Evolutionary conservation across 306 rosid genomes (phyloP).

Genomic region (Senna siamea): DNA sequence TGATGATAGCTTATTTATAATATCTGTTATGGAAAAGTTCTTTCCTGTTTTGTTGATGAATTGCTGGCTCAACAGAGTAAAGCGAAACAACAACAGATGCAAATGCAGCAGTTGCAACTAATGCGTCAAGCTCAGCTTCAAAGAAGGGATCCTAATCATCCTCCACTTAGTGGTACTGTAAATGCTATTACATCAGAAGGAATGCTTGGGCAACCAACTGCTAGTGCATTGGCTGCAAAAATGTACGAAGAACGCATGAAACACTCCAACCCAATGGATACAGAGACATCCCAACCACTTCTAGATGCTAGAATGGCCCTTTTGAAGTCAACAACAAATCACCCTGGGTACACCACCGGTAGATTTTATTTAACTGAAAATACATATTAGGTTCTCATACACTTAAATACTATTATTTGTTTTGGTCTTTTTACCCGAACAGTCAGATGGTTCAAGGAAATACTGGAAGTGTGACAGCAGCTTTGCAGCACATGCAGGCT

Average conservation of each 20-base stretch:
- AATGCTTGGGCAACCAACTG: slow-evolving; percentile 81
- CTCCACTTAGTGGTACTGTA: slow-evolving; percentile 69
- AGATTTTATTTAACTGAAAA: slow-evolving; percentile 34
- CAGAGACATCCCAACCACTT: slow-evolving; percentile 90
- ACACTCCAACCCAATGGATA: slow-evolving; percentile 72
- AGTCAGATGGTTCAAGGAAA: slow-evolving; percentile 93
- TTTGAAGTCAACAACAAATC: slow-evolving; percentile 73
- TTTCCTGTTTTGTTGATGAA: slow-evolving; percentile 17
- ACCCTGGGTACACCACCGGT: slow-evolving; percentile 65
- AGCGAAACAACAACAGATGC: slow-evolving; percentile 80
- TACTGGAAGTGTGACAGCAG: slow-evolving; percentile 74
- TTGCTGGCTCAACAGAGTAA: slow-evolving; percentile 78
- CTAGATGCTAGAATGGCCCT: slow-evolving; percentile 90
- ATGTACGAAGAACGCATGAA: slow-evolving; percentile 91
- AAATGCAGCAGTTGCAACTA: slow-evolving; percentile 85
- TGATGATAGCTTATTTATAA: slow-evolving; percentile 18
- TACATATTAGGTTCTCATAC: slow-evolving; percentile 21
- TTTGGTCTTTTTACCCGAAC: slow-evolving; percentile 42
- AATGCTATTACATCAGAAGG: slow-evolving; percentile 77
- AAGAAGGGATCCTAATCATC: slow-evolving; percentile 80
- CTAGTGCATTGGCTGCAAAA: slow-evolving; percentile 87
- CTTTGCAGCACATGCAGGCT: slow-evolving; percentile 90
- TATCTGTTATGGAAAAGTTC: slow-evolving; percentile 19
- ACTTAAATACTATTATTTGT: slow-evolving; percentile 24
- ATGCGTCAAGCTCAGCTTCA: slow-evolving; percentile 91